phyloP scores from a whole-genome alignment of 352 stramenopile genomes.

The Phytopythium ostracodes region DNA sequence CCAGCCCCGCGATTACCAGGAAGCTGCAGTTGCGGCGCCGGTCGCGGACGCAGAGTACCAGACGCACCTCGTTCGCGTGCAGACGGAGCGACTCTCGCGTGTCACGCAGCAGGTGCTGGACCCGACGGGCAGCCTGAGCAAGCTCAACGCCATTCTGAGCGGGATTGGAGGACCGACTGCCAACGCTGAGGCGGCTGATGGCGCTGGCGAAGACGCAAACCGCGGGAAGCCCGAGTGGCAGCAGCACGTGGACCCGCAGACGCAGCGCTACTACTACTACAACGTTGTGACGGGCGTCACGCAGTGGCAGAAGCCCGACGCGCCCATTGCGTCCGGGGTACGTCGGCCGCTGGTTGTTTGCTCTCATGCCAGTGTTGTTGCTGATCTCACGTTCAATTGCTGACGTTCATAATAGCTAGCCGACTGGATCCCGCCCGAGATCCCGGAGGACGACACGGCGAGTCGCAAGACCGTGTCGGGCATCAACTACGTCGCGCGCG shows the following conservation, averaged over 20 bases:
- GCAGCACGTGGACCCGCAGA: conserved; percentile 80
- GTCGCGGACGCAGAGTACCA: conserved; percentile 54
- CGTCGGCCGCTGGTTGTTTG: conserved; percentile 8
- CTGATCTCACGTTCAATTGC: conserved; percentile 1
- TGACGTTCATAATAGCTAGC: conserved; percentile 40
- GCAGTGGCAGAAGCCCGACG: conserved; percentile 76
- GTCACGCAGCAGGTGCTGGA: conserved; percentile 66
- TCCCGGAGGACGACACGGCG: conserved; percentile 14
- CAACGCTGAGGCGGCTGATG: background rate
- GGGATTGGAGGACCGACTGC: conserved; percentile 30
- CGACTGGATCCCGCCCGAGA: conserved; percentile 71
- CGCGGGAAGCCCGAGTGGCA: conserved; percentile 60
- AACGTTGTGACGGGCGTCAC: conserved; percentile 74
- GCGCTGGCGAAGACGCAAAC: conserved; percentile 5
- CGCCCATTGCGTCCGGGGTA: conserved; percentile 64
- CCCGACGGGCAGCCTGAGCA: conserved; percentile 59
- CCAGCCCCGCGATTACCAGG: conserved; percentile 40
- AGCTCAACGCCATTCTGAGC: conserved; percentile 69
- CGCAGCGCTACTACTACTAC: conserved; percentile 83
- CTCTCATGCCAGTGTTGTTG: background rate
- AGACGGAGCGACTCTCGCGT: conserved; percentile 40
- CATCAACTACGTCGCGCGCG: conserved; percentile 58
- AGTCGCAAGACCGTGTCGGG: conserved; percentile 44
- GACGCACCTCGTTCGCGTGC: conserved; percentile 53
- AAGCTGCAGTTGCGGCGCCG: conserved; percentile 17